These are phyloP conservation scores for Athelia psychrophila DNA, from an alignment of 1,284 basidiomycete genomes.

Conservation along the genomic window DNA sequence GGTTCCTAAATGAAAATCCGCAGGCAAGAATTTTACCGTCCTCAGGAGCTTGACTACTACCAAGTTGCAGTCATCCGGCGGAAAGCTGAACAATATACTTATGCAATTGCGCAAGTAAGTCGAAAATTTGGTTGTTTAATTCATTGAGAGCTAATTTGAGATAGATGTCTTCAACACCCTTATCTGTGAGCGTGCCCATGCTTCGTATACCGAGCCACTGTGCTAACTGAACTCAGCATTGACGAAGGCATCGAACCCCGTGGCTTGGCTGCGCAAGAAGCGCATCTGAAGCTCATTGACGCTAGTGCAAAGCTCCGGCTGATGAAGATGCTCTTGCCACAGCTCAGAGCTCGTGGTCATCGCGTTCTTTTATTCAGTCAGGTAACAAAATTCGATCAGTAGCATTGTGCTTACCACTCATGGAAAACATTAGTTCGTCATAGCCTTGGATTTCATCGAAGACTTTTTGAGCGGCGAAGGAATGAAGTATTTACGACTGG, in stretches of 20 bases:
- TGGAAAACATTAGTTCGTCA: conserved; percentile 84
- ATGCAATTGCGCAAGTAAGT: conserved; percentile 85
- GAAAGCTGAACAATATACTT: conserved; percentile 74
- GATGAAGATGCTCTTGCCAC: conserved; percentile 80
- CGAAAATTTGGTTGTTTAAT: conserved; percentile 3
- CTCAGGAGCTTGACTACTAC: conserved; percentile 53
- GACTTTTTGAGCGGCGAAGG: conserved; percentile 91
- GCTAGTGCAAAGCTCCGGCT: conserved; percentile 88
- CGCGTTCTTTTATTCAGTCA: conserved; percentile 97
- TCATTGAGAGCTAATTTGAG: conserved; percentile 6
- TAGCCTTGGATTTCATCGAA: conserved; percentile 88
- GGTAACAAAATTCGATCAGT: conserved; percentile 29
- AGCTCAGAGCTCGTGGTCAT: conserved; percentile 88
- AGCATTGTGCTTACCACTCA: background rate
- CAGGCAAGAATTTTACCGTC: conserved; percentile 69
- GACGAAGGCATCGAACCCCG: conserved; percentile 80
- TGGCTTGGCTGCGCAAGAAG: conserved; percentile 55
- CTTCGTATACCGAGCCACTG: background rate
- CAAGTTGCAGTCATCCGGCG: conserved; percentile 32
- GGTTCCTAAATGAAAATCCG: background rate
- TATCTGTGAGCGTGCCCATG: conserved; percentile 57
- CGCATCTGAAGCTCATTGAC: conserved; percentile 79
- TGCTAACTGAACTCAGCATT: conserved; percentile 30
- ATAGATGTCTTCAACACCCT: conserved; percentile 84
- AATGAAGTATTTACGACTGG: conserved; percentile 87